Conservation (phyloP, 2,329 filamentous ascomycete species). For the Diaporthe nobilis region DNA sequence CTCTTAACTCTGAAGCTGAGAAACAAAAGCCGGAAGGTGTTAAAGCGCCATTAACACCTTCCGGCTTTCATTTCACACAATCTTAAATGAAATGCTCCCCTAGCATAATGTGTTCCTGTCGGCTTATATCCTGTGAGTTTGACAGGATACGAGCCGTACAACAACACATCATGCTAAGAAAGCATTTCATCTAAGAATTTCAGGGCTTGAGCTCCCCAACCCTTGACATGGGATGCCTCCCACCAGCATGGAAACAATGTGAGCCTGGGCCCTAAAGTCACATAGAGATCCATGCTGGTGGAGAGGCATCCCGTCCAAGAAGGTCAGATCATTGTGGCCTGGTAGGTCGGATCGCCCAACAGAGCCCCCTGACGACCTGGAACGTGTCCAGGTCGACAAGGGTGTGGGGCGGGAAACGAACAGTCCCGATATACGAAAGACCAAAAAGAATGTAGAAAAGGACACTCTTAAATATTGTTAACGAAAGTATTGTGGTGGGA, state of each 20-base stretch:
- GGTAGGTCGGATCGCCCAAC: background rate
- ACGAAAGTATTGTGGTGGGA: background rate
- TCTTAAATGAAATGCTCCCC: too few species aligned
- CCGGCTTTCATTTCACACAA: too few species aligned
- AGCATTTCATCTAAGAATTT: background rate
- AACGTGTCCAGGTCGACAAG: background rate
- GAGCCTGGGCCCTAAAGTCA: background rate
- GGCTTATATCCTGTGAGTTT: too few species aligned
- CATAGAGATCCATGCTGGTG: background rate
- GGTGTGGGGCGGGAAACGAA: background rate
- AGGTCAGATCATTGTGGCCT: background rate
- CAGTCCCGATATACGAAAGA: background rate
- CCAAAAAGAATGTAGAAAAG: background rate
- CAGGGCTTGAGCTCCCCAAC: background rate
- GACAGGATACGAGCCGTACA: too few species aligned
- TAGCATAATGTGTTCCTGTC: too few species aligned
- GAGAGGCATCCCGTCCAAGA: background rate
- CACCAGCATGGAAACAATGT: background rate
- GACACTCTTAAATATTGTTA: accelerated
- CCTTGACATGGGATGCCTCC: background rate
- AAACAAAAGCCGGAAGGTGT: too few species aligned
- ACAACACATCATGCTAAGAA: background rate
- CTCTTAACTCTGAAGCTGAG: background rate
- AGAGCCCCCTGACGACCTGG: background rate
- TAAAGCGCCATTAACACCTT: too few species aligned